These are phyloP conservation scores for Candida mesenterica DNA, from an alignment of 1,139 yeast genomes.

Conservation along the genomic window DNA sequence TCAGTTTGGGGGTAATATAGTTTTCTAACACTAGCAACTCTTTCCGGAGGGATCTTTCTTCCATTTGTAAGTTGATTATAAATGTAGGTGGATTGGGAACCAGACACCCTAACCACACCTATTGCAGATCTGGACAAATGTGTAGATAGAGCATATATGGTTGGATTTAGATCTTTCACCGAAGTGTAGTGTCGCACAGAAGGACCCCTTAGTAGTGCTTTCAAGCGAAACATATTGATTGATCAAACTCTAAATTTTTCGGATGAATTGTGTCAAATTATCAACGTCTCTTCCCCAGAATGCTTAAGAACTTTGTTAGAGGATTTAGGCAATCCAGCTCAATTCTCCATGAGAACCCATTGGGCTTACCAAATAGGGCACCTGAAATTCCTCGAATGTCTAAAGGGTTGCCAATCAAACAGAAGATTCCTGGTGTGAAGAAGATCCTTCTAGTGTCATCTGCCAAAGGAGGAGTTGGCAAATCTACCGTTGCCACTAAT, in stretches of 20 bases:
- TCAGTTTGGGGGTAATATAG: slow-evolving; percentile 42
- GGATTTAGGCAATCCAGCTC: background rate
- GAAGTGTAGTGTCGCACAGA: background rate
- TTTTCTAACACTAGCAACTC: slow-evolving; percentile 57
- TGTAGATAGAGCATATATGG: slow-evolving; percentile 89
- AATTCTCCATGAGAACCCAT: slow-evolving; percentile 47
- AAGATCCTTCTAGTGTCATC: slow-evolving; percentile 70
- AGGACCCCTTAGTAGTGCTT: too few species aligned
- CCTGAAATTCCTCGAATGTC: slow-evolving; percentile 40
- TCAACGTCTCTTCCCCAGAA: background rate
- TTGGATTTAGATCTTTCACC: slow-evolving; percentile 35
- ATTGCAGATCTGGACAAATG: slow-evolving; percentile 81
- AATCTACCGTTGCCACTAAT: slow-evolving; percentile 61
- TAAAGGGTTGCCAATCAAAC: slow-evolving; percentile 54
- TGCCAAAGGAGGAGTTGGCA: slow-evolving; percentile 79
- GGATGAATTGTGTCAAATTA: background rate
- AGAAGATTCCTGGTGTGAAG: slow-evolving; percentile 57
- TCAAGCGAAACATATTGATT: too few species aligned
- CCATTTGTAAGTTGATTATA: slow-evolving; percentile 46
- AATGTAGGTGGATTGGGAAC: slow-evolving; percentile 55
- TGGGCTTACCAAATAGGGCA: slow-evolving; percentile 52
- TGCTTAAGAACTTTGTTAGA: background rate
- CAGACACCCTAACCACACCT: slow-evolving; percentile 82
- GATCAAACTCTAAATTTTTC: background rate
- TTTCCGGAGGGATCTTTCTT: slow-evolving; percentile 45